A percentile compares a stretch with the other conserved stretches of the same genome.
phyloP scores from a whole-genome alignment of 306 rosid species.

The Cucumis cinereus region DNA sequence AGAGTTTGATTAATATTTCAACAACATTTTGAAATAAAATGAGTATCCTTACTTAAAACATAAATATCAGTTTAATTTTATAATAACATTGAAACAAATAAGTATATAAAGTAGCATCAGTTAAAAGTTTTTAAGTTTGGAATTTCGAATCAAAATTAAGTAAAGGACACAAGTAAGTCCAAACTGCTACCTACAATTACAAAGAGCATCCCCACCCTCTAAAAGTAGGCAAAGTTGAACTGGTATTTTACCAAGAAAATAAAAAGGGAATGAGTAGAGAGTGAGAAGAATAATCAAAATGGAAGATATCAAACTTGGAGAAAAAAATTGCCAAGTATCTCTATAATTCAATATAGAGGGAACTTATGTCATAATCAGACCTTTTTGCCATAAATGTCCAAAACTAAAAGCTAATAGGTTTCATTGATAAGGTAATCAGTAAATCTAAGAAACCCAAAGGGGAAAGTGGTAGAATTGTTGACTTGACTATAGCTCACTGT shows the following conservation, averaged over 20 bases:
- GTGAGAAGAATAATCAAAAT: not conserved
- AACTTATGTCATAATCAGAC: not conserved
- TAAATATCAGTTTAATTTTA: not conserved
- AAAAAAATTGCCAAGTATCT: not conserved
- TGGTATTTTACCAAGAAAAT: not conserved
- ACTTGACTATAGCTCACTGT: not conserved
- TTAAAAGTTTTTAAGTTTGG: not conserved
- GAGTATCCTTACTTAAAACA: too few relatives aligned
- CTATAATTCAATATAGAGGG: not conserved
- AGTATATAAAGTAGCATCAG: not conserved
- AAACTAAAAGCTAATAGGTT: not conserved
- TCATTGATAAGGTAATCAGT: not conserved
- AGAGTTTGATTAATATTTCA: too few relatives aligned
- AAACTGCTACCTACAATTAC: too few relatives aligned
- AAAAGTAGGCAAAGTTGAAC: too few relatives aligned
- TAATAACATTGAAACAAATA: not conserved
- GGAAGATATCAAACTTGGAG: not conserved
- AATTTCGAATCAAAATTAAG: too few relatives aligned
- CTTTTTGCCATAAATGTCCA: not conserved
- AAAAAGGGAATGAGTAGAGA: too few relatives aligned
- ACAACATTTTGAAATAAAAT: not conserved
- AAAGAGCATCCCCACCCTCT: too few relatives aligned
- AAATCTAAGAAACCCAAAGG: not conserved
- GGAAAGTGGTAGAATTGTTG: not conserved
- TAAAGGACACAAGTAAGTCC: too few relatives aligned